Evolutionary conservation across 768 basidiomycete genomes (phyloP).

Genomic region (Kwoniella botswanensis): DNA sequence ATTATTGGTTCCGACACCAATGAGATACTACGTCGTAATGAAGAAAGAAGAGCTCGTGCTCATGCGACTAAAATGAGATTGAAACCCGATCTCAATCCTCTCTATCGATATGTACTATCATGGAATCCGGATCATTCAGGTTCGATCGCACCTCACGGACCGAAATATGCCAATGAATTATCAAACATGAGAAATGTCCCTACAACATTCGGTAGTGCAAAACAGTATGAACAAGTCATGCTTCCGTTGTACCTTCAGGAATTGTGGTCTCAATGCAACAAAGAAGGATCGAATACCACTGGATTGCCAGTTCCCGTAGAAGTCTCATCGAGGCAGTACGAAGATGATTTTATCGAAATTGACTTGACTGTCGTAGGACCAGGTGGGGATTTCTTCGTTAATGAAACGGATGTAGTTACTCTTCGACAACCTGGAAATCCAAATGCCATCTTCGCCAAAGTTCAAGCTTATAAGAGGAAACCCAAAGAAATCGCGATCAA

Average conservation of each 20-base stretch:
- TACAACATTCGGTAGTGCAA: conserved; percentile 68
- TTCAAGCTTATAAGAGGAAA: conserved; percentile 62
- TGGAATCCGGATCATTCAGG: conserved; percentile 78
- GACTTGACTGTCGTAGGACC: conserved; percentile 68
- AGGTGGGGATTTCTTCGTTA: conserved; percentile 74
- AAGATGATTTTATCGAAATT: conserved; percentile 82
- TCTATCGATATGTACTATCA: conserved; percentile 77
- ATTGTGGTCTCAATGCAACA: conserved; percentile 83
- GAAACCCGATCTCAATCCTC: conserved; percentile 77
- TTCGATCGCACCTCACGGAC: conserved; percentile 66
- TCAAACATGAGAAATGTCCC: conserved; percentile 64
- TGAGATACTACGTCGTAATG: conserved; percentile 57
- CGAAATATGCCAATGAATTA: conserved; percentile 60
- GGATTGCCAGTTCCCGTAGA: conserved; percentile 62
- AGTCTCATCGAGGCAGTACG: conserved; percentile 71
- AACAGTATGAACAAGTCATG: conserved; percentile 75
- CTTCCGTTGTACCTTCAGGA: conserved; percentile 85
- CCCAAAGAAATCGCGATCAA: conserved; percentile 65
- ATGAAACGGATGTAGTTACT: conserved; percentile 85
- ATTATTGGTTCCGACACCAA: conserved; percentile 24
- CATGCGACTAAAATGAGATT: conserved; percentile 71
- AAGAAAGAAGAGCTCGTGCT: conserved; percentile 68
- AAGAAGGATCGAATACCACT: conserved; percentile 71
- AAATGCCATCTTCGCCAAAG: conserved; percentile 72
- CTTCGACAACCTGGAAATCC: conserved; percentile 68